Evolutionary conservation across 176 grass and related monocot species (phyloP).

Genomic region (Zea luxurians): DNA sequence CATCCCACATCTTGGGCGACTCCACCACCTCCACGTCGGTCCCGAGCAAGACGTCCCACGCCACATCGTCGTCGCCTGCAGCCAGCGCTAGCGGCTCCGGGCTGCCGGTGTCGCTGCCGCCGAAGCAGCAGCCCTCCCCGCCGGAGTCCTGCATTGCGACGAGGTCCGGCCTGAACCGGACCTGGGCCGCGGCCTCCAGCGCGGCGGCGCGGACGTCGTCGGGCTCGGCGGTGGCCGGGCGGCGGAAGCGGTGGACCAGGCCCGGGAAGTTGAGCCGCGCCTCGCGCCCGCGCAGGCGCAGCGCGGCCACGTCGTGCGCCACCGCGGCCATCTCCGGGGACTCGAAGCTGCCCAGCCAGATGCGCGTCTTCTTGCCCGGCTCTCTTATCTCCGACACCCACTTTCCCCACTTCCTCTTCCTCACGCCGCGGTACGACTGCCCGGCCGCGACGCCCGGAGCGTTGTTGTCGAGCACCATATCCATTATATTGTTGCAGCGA

Average conservation of each 20-base stretch:
- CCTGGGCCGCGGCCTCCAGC: constrained; percentile 62
- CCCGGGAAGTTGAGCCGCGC: constrained; percentile 80
- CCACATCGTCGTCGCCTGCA: constrained; percentile 13
- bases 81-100: neutral
- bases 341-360: constrained; percentile 97
- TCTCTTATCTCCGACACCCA: constrained; percentile 98
- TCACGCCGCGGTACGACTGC: constrained; percentile 66
- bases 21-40: constrained; percentile 56
- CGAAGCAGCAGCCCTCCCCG: neutral
- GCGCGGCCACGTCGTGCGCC: constrained; percentile 84
- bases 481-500: constrained; percentile 27
- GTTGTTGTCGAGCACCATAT: constrained; percentile 26
- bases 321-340: constrained; percentile 89
- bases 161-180: constrained; percentile 54
- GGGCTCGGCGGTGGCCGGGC: constrained; percentile 62
- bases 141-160: neutral
- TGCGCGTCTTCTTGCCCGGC: constrained; percentile 93
- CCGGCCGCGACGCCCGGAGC: neutral
- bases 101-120: neutral
- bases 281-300: constrained; percentile 60
- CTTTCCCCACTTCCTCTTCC: constrained; percentile 97
- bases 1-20: constrained; percentile 81
- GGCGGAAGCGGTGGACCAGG: constrained; percentile 55
- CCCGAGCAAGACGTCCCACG: constrained; percentile 31
- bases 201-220: constrained; percentile 78